phyloP scores from a whole-genome alignment of 805 yeast species.

The Zygosaccharomyces lentus region DNA sequence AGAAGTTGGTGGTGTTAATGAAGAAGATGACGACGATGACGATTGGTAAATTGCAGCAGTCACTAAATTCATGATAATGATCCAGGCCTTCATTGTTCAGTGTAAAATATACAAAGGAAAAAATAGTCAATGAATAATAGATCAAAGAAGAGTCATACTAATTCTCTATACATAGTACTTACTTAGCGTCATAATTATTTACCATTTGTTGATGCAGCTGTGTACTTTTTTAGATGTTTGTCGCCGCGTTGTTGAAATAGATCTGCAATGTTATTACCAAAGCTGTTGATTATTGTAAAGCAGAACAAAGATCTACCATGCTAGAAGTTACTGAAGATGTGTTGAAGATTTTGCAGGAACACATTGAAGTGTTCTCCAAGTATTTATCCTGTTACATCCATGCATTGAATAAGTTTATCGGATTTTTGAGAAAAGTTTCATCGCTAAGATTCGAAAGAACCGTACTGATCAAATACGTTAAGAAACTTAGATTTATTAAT shows the following conservation, averaged over 20 bases:
- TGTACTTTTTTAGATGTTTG: background rate
- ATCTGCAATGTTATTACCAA: background rate
- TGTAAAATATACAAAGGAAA: conserved; percentile 1
- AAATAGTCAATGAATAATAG: background rate
- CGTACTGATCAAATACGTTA: conserved; percentile 33
- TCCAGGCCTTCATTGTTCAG: background rate
- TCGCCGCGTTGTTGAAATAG: background rate
- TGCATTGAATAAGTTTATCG: conserved; percentile 31
- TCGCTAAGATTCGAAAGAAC: conserved; percentile 33
- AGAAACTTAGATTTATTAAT: conserved; percentile 33
- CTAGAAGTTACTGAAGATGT: conserved; percentile 6
- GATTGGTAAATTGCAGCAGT: conserved; percentile 27
- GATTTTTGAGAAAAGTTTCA: conserved; percentile 30
- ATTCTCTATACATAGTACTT: background rate
- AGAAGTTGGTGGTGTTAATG: conserved; percentile 65
- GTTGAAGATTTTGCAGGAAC: conserved; percentile 4
- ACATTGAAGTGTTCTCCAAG: conserved; percentile 17
- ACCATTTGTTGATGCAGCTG: background rate
- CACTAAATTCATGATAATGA: background rate
- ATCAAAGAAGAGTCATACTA: background rate
- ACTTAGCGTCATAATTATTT: background rate
- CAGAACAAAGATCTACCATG: background rate
- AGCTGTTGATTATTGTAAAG: background rate
- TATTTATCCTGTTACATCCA: conserved; percentile 31
- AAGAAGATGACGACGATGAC: conserved; percentile 42